Base-by-base conservation (phyloP, 176 grass and related monocot species). In the Oryza longistaminata region DNA sequence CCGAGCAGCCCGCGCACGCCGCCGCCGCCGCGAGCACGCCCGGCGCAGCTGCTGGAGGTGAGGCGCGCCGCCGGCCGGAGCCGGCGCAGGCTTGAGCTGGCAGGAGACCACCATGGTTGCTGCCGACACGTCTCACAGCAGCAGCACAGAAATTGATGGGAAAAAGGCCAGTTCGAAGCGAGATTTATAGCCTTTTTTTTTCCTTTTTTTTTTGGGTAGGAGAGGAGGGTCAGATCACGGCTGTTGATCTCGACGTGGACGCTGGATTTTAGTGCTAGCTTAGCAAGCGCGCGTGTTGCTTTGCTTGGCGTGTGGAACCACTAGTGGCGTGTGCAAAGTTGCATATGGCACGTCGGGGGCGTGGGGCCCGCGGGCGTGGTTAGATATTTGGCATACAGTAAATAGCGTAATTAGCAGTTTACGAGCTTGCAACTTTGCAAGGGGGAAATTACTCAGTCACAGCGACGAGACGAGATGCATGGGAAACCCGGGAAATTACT, bases 241-340 rank as follows among this genome's bases (percentile, higher is more conserved):
- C 64, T 19, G 88, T 91, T 42, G 86, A 81, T 89, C 77, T 62
- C 12, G 70, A 91, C 66, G 13, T 83, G 62, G 83, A 94, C 90
- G 87, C 29, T 77, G 90, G 90, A 91, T 90, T 61, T 67, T 66
- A 31, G 29, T 31, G 29, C 29, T 31, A 65, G 80, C 48, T 48
- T 48, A 43, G 24, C 48, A 62, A 53, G 46, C 82, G 77, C 64
- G 64, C 83, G 14, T 67, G 35, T 92, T 86, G 27, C 91, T 88
- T 96, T 86, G 27, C 91, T 88, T 96, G 89, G 19, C 88, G 91
- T 91, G 85, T 83, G 49, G 64, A 89, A 79, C 74, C 35, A 86
- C 94, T 67, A 80, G 81, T 95, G 71, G 83, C 86, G 93, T 91
- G 78, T 64, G 1, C 8, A 19, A 37, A 27, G 50, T 48, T 16